phyloP scores from a whole-genome alignment of 208 protist genomes.

The Acanthamoeba culbertsoni region DNA sequence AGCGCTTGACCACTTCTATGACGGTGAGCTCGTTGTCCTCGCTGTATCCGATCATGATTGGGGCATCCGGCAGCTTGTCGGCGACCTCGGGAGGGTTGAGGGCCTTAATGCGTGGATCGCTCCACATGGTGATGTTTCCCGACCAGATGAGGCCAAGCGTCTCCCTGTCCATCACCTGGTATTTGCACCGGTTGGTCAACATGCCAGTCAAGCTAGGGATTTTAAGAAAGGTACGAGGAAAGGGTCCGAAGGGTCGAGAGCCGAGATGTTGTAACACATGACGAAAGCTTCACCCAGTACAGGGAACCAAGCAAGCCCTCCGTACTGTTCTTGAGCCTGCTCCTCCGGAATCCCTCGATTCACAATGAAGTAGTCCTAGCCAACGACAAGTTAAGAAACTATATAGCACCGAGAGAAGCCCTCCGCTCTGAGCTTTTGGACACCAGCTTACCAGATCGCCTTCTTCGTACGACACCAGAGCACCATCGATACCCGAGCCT shows the following conservation, averaged over 20 bases:
- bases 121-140: constrained; percentile 42
- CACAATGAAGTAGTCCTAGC: background rate
- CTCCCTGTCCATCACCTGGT: background rate
- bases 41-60: constrained; percentile 8
- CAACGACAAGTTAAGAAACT: background rate
- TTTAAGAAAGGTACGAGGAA: background rate
- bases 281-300: background rate
- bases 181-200: background rate
- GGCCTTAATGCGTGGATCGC: background rate
- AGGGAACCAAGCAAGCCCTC: background rate
- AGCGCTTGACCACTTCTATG: background rate
- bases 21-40: background rate
- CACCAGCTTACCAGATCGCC: too few species aligned
- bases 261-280: background rate
- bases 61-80: background rate
- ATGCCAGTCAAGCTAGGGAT: background rate
- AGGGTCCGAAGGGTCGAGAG: background rate
- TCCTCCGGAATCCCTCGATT: background rate
- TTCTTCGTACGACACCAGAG: too few species aligned
- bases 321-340: background rate
- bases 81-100: background rate
- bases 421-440: too few species aligned
- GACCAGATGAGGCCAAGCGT: constrained; percentile 35
- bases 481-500: too few species aligned
- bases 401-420: background rate